phyloP scores from a whole-genome alignment of 345 rosid genomes.

The Pistacia integerrima region DNA sequence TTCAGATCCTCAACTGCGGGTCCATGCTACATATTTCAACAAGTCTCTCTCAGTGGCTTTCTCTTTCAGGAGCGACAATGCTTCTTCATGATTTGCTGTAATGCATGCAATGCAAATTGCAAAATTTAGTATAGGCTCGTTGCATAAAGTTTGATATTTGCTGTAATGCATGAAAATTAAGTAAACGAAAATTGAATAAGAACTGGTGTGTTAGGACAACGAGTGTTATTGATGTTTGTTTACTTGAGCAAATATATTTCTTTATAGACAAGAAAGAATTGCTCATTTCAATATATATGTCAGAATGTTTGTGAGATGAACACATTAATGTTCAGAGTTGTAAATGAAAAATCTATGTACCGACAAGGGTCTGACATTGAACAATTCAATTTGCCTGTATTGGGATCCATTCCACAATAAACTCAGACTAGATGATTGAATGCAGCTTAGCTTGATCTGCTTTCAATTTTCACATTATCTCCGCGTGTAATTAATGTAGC shows the following conservation, averaged over 20 bases:
- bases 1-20: background rate
- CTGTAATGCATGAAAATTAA: conserved; percentile 3
- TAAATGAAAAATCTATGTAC: background rate
- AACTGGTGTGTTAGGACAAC: background rate
- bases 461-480: conserved; percentile 10
- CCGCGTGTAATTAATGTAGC: conserved; percentile 41
- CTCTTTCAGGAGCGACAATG: background rate
- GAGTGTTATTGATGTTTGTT: too few species aligned
- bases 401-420: background rate
- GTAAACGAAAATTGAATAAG: conserved; percentile 9
- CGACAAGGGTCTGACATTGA: background rate
- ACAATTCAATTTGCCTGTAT: background rate
- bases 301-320: background rate
- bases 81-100: background rate
- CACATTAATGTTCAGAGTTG: background rate
- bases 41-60: background rate
- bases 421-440: background rate
- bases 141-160: background rate
- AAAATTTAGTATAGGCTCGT: background rate
- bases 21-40: background rate
- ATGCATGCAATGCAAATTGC: background rate
- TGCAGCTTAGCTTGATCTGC: background rate
- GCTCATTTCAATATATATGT: background rate
- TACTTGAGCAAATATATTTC: too few species aligned
- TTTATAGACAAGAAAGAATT: background rate